Conservation (phyloP, 345 rosid species). For the Bruguiera sexangula region DNA sequence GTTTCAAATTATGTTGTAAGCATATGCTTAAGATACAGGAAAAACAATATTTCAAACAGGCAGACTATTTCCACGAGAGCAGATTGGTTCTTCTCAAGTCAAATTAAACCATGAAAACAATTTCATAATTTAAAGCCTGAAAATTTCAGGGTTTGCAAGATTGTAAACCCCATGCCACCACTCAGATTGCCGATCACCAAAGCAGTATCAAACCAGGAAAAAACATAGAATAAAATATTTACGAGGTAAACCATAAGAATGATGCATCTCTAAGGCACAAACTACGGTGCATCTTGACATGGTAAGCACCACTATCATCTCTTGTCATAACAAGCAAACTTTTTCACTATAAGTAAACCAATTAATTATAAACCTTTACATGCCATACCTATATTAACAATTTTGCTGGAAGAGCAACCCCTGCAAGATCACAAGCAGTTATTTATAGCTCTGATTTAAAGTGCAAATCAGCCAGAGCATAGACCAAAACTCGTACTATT, state of each 20-base stretch:
- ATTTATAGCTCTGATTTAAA: too few relatives aligned
- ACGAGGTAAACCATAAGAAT: not conserved
- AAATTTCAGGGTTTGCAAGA: not conserved
- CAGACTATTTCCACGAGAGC: too few relatives aligned
- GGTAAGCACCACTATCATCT: too few relatives aligned
- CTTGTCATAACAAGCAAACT: not conserved
- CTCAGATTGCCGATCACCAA: not conserved
- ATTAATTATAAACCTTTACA: not conserved
- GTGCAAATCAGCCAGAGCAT: not conserved
- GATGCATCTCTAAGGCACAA: constrained; percentile 2
- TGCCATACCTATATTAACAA: too few relatives aligned
- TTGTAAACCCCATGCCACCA: not conserved
- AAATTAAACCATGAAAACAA: too few relatives aligned
- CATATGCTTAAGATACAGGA: too few relatives aligned
- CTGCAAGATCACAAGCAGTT: too few relatives aligned
- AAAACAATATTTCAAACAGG: too few relatives aligned
- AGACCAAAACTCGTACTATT: not conserved
- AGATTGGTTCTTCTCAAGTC: too few relatives aligned
- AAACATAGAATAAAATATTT: not conserved
- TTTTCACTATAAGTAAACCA: constrained; percentile 3
- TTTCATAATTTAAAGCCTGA: not conserved
- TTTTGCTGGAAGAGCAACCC: too few relatives aligned
- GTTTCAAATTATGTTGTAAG: not conserved
- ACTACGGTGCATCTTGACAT: not conserved
- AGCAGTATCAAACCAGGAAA: not conserved